Percentiles rank a stretch among this genome's conserved stretches.
Conservation (phyloP, 768 basidiomycete genomes). For the Suillus paluster region DNA sequence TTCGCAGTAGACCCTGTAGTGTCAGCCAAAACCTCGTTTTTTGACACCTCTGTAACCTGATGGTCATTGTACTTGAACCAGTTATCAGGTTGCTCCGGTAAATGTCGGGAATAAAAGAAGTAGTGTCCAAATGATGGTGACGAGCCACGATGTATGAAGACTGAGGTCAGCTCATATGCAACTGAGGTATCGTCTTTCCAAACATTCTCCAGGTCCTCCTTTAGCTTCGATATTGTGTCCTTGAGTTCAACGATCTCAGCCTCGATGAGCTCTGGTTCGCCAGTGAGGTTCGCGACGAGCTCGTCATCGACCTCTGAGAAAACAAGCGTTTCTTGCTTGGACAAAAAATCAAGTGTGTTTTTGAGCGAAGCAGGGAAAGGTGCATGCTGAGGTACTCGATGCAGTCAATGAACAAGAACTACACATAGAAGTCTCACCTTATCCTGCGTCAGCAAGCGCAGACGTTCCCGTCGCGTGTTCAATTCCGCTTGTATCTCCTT, state of each 20-base stretch:
- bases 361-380: slow-evolving; percentile 62
- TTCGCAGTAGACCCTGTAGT: slow-evolving; percentile 92
- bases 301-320: slow-evolving; percentile 63
- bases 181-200: slow-evolving; percentile 72
- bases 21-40: slow-evolving; percentile 86
- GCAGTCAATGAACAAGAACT: not conserved
- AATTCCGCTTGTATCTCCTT: slow-evolving; percentile 74
- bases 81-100: slow-evolving; percentile 77
- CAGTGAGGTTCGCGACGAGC: slow-evolving; percentile 52
- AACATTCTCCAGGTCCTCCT: slow-evolving; percentile 69
- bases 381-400: slow-evolving; percentile 50
- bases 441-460: slow-evolving; percentile 68
- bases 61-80: slow-evolving; percentile 99
- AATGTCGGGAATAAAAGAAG: slow-evolving; percentile 91
- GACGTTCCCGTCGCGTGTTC: slow-evolving; percentile 63
- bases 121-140: slow-evolving; percentile 92
- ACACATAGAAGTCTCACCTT: slow-evolving; percentile 53
- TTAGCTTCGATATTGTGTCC: slow-evolving; percentile 53
- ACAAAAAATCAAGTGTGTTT: slow-evolving; percentile 60
- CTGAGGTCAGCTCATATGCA: slow-evolving; percentile 90
- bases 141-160: slow-evolving; percentile 92
- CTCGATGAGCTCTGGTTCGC: slow-evolving; percentile 57
- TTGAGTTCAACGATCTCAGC: slow-evolving; percentile 63
- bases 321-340: slow-evolving; percentile 46
- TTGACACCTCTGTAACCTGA: slow-evolving; percentile 73